A percentile compares a stretch with the other conserved stretches of the same genome.
phyloP scores from a whole-genome alignment of 768 basidiomycete species.

The Boletus tomentosulus region DNA sequence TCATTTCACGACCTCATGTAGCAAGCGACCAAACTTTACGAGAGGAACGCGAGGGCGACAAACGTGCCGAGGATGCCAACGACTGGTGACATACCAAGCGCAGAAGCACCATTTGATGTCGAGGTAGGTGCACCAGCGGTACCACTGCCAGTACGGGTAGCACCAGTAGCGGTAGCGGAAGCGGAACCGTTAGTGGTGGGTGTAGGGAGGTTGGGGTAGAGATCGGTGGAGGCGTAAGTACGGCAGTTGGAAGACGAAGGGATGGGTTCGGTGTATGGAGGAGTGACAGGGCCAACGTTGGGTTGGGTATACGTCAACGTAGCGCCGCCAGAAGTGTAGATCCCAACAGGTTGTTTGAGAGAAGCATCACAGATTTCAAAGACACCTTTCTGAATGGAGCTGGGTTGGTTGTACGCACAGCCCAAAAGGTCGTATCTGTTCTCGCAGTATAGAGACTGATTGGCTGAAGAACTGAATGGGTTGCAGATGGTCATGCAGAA shows the following conservation, averaged over 20 bases:
- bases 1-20: slow-evolving; percentile 1
- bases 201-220: slow-evolving; percentile 31
- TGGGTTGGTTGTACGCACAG: slow-evolving; percentile 70
- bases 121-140: slow-evolving; percentile 10
- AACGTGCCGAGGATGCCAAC: slow-evolving; percentile 34
- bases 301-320: slow-evolving; percentile 44
- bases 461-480: slow-evolving; percentile 37
- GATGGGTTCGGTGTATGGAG: slow-evolving; percentile 39
- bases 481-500: slow-evolving; percentile 78
- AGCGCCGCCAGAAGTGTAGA: slow-evolving; percentile 39
- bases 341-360: slow-evolving; percentile 58
- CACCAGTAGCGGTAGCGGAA: background rate
- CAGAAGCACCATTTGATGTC: slow-evolving; percentile 19
- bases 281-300: slow-evolving; percentile 22
- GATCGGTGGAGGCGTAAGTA: slow-evolving; percentile 31
- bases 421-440: slow-evolving; percentile 74
- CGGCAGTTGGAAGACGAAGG: slow-evolving; percentile 46
- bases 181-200: background rate
- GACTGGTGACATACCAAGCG: slow-evolving; percentile 30
- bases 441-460: slow-evolving; percentile 52
- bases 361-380: slow-evolving; percentile 69
- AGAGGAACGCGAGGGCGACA: slow-evolving; percentile 36
- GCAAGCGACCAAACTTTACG: slow-evolving; percentile 20
- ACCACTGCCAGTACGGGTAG: background rate
- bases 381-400: slow-evolving; percentile 47